These are phyloP conservation scores for Candida jianshihensis DNA, from an alignment of 805 yeast genomes.

Conservation along the genomic window DNA sequence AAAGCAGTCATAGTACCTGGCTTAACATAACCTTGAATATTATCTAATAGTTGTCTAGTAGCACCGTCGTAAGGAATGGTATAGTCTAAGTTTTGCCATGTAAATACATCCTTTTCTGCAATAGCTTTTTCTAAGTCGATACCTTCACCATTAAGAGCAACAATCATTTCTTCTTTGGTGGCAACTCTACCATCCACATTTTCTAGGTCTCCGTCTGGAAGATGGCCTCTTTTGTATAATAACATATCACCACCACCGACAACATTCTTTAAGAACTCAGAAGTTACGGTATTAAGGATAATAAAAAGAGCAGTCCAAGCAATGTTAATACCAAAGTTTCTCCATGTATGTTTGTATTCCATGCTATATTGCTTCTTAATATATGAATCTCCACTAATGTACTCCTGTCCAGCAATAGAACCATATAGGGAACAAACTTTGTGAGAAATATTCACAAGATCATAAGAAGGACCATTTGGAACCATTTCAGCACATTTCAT, in stretches of 20 bases:
- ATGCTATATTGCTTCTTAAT: slow-evolving; percentile 36
- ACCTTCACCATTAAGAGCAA: too few relatives aligned
- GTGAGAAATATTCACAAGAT: slow-evolving; percentile 49
- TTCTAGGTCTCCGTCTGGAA: too few relatives aligned
- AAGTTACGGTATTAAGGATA: slow-evolving; percentile 41
- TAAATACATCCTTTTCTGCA: slow-evolving; percentile 56
- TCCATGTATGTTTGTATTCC: slow-evolving; percentile 52
- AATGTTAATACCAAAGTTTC: slow-evolving; percentile 55
- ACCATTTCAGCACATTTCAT: too few relatives aligned
- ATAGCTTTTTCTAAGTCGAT: too few relatives aligned
- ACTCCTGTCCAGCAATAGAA: slow-evolving; percentile 28
- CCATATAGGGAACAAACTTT: slow-evolving; percentile 55
- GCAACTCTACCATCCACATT: too few relatives aligned
- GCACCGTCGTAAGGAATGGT: too few relatives aligned
- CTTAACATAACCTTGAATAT: slow-evolving; percentile 77
- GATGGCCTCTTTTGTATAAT: too few relatives aligned
- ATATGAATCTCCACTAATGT: slow-evolving; percentile 49
- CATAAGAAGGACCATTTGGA: slow-evolving; percentile 38
- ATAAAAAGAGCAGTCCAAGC: slow-evolving; percentile 53
- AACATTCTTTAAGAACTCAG: too few relatives aligned
- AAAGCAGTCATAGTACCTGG: slow-evolving; percentile 78
- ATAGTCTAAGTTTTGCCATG: slow-evolving; percentile 59
- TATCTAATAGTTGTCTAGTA: slow-evolving; percentile 50
- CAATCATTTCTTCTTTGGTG: too few relatives aligned
- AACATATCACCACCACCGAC: too few relatives aligned